Evolutionary conservation across 495 filamentous ascomycete genomes (phyloP).

Genomic region (Talaromyces wortmannii): DNA sequence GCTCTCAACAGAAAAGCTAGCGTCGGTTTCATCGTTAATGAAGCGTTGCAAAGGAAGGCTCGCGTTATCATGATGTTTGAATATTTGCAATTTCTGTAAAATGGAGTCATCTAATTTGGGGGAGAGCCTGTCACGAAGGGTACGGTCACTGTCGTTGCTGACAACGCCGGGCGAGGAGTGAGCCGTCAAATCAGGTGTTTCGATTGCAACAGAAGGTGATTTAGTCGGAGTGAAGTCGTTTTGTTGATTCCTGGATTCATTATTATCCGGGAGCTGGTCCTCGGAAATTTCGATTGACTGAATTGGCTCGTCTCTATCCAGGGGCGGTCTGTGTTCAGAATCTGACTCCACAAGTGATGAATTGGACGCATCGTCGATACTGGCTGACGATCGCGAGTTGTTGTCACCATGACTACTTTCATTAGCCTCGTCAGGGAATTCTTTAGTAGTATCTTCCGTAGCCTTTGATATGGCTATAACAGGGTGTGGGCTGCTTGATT

Average conservation of each 20-base stretch:
- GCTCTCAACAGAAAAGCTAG: neutral
- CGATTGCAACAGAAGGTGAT: neutral
- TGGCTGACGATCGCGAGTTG: neutral
- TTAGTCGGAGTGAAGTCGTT: neutral
- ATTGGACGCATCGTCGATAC: neutral
- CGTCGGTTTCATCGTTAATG: constrained; percentile 30
- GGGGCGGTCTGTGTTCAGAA: neutral
- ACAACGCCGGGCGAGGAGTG: constrained; percentile 2
- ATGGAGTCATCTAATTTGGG: neutral
- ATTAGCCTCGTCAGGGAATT: neutral
- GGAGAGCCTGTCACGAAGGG: constrained; percentile 14
- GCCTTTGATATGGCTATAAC: neutral
- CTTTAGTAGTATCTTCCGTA: neutral
- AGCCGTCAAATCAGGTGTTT: neutral
- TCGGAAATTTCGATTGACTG: neutral
- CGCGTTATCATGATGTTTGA: constrained; percentile 25
- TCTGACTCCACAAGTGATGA: neutral
- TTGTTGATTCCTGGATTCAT: neutral
- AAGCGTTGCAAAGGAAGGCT: constrained; percentile 39
- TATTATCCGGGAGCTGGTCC: neutral
- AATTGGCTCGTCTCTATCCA: neutral
- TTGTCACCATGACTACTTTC: neutral
- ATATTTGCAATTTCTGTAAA: constrained; percentile 2
- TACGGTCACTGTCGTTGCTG: constrained; percentile 15
- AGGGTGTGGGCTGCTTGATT: neutral